Evolutionary conservation across 2,329 filamentous ascomycete species (phyloP), one percentile per base, ranked within the genome.

Genomic region (Metarhizium brunneum): DNA sequence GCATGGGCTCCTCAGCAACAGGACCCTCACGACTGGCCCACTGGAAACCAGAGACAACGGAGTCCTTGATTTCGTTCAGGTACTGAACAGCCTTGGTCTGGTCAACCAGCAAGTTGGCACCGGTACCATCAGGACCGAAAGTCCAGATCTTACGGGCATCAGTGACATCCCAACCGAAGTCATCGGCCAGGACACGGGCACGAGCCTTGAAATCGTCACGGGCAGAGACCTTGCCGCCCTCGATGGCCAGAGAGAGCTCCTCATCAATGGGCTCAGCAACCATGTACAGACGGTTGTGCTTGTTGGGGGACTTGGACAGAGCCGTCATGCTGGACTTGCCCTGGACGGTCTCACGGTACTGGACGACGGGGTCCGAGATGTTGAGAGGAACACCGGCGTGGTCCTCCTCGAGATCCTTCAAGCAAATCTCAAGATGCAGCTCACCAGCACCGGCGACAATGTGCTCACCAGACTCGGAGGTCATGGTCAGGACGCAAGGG

Each of bases 71-170:
- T 89, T 99, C 94, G 82, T 90, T 94, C 72, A 99, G 85, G 87
- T 97, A 99, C 83, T 99, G 94, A 65, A 99, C 94, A 68, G 94
- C 94, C 90, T 97, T 99, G 84, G 92, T 96, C 87, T 97, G 94
- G 80, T 99, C 94, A 72, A 99, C 86, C 68, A 99, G 82, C 84
- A 99, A 81, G 86, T 99, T 99, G 84, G 94, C 87, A 76, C 94
- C 94, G 71, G 82, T 94, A 74, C 91, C 95, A 77, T 99, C 94
- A 69, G 94, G 94, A 78, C 94, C 94, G 80, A 99, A 99, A 75
- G 90, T 95, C 94, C 94, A 99, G 77, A 99, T 99, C 90, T 99
- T 99, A 81, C 95, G 91, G 78, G 94, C 94, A 77, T 99, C 94
- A 69, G 94, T 99, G 71, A 99, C 92, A 79, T 99, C 94, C 94